Base-by-base conservation (phyloP, 2,329 filamentous ascomycete species). In the Parastagonospora avenae region DNA sequence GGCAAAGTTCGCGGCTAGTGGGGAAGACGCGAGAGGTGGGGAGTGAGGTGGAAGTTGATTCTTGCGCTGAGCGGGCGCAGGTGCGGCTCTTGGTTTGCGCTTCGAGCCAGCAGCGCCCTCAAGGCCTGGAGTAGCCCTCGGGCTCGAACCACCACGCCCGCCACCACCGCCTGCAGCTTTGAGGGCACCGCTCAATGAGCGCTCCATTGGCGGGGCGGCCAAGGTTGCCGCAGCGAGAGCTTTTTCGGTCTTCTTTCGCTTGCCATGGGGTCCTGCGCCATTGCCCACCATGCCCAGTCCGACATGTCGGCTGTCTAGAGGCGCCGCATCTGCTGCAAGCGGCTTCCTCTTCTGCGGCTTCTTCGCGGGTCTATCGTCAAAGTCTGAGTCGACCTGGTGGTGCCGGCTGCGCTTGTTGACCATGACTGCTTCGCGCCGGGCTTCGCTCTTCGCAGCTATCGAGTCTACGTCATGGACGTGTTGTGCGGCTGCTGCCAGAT, bases 171-270 rank as follows among this genome's bases (percentile, higher is more conserved):
- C 74, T 64, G 55, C 80, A 74, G 69, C 88, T 87, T 48, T 82
- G 73, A 52, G 76, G 53, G 62, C 75, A 52, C 60, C 77, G 67
- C 85, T 89, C 71, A 88, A 78, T n/a, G 87, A 85, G 52, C 88
- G 85, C 66, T 92, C 89, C 79, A 87, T 85, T 9, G 70, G 70
- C 16, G 76, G 71, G 12, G 76, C 76, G 31, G 67, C 73, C 12
- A 55, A 50, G 27, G 47, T 52, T n/a, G 62, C 62, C 40, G 70
- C 75, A 11, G 67, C 64, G 15, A 73, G 61, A 9, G 70, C 66
- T 57, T 90, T 90, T 63, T 96, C 91, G 2, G 90, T 86, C 75
- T 92, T 95, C 59, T 92, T 86, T 65, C 91, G 84, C 77, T 96
- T 96, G 19, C 81, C 78, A 2, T 86, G 80, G 29, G 75, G 74